Percentiles rank a stretch among this genome's conserved stretches.
These are phyloP conservation scores for Lyophyllum decastes DNA, from an alignment of 768 basidiomycete species.

Conservation along the genomic window DNA sequence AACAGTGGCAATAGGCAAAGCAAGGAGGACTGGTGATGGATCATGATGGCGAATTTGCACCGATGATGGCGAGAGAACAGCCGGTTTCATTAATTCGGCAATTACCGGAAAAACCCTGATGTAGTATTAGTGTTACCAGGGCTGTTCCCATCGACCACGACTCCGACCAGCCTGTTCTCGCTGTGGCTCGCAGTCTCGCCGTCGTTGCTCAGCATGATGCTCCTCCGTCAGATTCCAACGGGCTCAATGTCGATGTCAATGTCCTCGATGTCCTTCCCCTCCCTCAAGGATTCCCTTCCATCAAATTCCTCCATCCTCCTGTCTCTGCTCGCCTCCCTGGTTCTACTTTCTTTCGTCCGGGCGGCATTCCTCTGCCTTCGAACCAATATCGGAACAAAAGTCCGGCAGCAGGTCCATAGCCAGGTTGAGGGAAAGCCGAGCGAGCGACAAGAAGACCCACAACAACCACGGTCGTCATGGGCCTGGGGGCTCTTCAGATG, in stretches of 20 bases:
- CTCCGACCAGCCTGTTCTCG: slow-evolving; percentile 21
- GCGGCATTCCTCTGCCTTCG: slow-evolving; percentile 18
- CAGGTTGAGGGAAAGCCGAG: slow-evolving; percentile 18
- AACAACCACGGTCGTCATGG: slow-evolving; percentile 21
- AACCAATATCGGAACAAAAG: slow-evolving; percentile 8
- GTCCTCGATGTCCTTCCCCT: slow-evolving; percentile 15
- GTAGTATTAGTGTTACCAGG: slow-evolving; percentile 14
- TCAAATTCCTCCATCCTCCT: slow-evolving; percentile 26
- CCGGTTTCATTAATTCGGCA: slow-evolving; percentile 12
- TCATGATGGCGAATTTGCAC: neutral
- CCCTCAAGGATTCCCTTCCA: slow-evolving; percentile 18
- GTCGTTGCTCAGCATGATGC: slow-evolving; percentile 22
- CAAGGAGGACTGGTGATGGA: neutral
- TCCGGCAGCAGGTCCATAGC: slow-evolving; percentile 10
- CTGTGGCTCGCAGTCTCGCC: slow-evolving; percentile 20
- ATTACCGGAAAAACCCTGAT: slow-evolving; percentile 15
- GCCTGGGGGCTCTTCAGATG: slow-evolving; percentile 23
- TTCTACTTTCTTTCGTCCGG: slow-evolving; percentile 25
- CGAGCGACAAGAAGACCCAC: slow-evolving; percentile 7
- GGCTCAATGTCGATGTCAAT: slow-evolving; percentile 18
- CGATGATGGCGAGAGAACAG: neutral
- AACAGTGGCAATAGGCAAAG: neutral
- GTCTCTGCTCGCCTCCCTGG: slow-evolving; percentile 26
- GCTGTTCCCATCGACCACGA: slow-evolving; percentile 15
- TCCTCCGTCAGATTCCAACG: slow-evolving; percentile 23